Percentiles rank a stretch among this genome's conserved stretches.
Evolutionary conservation across 176 grass and related monocot genomes (phyloP).

Genomic region (Oryza punctata): DNA sequence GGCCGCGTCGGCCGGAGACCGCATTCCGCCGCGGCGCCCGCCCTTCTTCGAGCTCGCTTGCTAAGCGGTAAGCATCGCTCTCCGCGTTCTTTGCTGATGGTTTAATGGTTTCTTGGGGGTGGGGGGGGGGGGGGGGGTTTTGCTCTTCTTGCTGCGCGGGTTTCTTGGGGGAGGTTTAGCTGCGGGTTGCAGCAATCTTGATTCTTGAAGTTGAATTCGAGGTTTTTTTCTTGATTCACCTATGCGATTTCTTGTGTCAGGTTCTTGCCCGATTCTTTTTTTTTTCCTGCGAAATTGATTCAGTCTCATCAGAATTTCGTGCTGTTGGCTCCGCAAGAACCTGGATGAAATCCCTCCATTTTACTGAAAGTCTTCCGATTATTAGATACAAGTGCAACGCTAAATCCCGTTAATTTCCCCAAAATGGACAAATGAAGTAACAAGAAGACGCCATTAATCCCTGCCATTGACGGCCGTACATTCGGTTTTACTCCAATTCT

Average conservation of each 20-base stretch:
- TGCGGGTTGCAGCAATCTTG: not conserved
- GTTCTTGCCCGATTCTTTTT: not conserved
- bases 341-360: not conserved
- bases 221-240: not conserved
- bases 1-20: too few relatives aligned
- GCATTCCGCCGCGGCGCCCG: not conserved
- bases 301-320: not conserved
- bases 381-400: not conserved
- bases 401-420: not conserved
- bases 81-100: not conserved
- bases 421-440: not conserved
- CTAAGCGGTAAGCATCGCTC: not conserved
- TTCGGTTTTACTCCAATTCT: constrained; percentile 1
- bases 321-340: not conserved
- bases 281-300: not conserved
- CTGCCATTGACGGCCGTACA: not conserved
- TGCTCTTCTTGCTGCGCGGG: not conserved
- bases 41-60: not conserved
- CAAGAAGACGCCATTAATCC: not conserved
- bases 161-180: not conserved
- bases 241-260: not conserved
- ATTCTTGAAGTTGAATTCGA: not conserved
- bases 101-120: constrained; percentile 1
- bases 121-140: too few relatives aligned
- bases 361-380: not conserved